Percentiles rank a stretch among this genome's conserved stretches.
phyloP scores from a whole-genome alignment of 208 protist genomes.

The Leishmania aethiopica region DNA sequence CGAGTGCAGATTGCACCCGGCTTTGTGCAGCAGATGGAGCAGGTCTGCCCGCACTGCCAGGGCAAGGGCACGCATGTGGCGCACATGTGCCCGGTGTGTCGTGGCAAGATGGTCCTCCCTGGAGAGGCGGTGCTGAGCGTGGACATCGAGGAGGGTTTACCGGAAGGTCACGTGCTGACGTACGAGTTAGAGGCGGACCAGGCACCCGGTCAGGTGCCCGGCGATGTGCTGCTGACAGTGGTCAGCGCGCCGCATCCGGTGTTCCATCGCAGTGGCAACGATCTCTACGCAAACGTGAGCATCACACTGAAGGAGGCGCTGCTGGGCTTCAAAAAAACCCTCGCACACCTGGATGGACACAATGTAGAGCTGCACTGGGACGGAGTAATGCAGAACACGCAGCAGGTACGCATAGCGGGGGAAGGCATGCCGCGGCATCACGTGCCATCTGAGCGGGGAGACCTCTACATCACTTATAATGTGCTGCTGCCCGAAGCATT shows the following conservation, averaged over 20 bases:
- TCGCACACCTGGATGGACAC: conserved; percentile 89
- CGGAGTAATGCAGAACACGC: conserved; percentile 71
- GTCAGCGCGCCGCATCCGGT: conserved; percentile 54
- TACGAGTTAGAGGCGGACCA: conserved; percentile 91
- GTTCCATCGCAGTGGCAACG: conserved; percentile 73
- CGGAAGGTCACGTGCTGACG: conserved; percentile 74
- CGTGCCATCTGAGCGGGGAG: conserved; percentile 85
- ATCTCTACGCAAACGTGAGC: conserved; percentile 79
- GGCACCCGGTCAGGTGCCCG: conserved; percentile 77
- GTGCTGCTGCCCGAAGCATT: conserved; percentile 75
- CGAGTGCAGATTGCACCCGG: conserved; percentile 74
- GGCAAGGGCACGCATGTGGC: conserved; percentile 84
- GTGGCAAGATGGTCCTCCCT: conserved; percentile 58
- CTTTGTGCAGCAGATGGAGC: conserved; percentile 79
- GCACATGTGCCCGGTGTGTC: conserved; percentile 76
- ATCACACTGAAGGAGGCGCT: conserved; percentile 92
- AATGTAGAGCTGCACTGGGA: conserved; percentile 32
- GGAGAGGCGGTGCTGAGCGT: conserved; percentile 54
- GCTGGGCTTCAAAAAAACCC: conserved; percentile 82
- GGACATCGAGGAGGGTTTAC: conserved; percentile 73
- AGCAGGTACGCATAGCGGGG: conserved; percentile 62
- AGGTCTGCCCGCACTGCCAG: conserved; percentile 89
- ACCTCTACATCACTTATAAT: conserved; percentile 87
- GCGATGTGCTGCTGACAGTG: conserved; percentile 79
- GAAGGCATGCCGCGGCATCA: conserved; percentile 93